phyloP scores from a whole-genome alignment of 2,329 filamentous ascomycete species.

The Hypoxylon sp. region DNA sequence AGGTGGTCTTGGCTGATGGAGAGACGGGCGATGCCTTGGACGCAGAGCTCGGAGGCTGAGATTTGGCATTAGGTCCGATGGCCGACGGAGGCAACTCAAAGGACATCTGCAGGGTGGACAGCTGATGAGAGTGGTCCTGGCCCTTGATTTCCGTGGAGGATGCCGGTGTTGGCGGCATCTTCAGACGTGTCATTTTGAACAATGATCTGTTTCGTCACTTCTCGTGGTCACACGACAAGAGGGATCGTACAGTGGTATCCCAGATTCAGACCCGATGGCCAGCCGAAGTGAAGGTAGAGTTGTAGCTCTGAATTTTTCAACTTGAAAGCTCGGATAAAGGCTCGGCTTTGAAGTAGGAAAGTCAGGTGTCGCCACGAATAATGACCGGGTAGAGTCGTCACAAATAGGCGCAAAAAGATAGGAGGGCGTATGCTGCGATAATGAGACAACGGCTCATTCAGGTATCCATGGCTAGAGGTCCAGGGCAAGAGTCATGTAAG shows the following conservation, averaged over 20 bases:
- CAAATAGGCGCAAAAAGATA: conserved; percentile 11
- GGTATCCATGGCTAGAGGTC: conserved; percentile 14
- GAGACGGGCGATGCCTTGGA: conserved; percentile 54
- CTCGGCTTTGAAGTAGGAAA: conserved; percentile 9
- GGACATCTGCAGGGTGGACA: conserved; percentile 73
- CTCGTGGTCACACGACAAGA: conserved; percentile 33
- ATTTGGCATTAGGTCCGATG: conserved; percentile 64
- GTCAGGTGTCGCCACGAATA: conserved; percentile 4
- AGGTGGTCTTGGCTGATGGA: conserved; percentile 53
- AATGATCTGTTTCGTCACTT: conserved; percentile 19
- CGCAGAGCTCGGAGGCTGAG: conserved; percentile 61
- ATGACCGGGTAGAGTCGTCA: conserved; percentile 5
- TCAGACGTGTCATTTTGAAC: conserved; percentile 73
- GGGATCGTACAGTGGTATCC: conserved; percentile 3
- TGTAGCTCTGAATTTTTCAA: conserved; percentile 1
- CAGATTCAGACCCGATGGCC: neutral
- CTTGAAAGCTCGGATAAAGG: conserved; percentile 16
- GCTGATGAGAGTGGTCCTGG: conserved; percentile 75
- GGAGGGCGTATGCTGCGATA: conserved; percentile 19
- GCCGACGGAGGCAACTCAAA: conserved; percentile 86
- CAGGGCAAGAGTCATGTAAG: conserved; percentile 6
- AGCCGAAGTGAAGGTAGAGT: conserved; percentile 5
- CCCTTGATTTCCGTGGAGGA: conserved; percentile 85
- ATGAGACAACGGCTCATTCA: conserved; percentile 19
- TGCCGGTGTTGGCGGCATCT: conserved; percentile 80